Evolutionary conservation across 768 basidiomycete species (phyloP), one percentile per base, ranked within the genome.

Genomic region (Boletus sensibilis): DNA sequence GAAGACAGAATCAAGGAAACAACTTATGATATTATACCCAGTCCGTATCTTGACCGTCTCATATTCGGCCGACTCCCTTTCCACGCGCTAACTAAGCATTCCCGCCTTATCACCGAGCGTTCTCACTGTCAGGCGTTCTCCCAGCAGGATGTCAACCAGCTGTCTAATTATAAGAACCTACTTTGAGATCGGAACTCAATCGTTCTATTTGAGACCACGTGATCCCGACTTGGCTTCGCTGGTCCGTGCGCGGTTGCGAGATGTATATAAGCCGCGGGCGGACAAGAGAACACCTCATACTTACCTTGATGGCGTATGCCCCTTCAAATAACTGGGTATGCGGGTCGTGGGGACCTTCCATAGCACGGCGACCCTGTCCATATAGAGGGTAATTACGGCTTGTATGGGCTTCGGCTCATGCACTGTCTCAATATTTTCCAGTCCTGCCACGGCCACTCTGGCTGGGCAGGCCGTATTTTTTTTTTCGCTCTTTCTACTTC

Each of bases 371-470:
- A 78, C 78, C 75, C 52, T 78, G 77, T 79, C 78, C 78, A 57
- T 35, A 58, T 76, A 78, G 75, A 75, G 76, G 75, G 73, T 66
- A 52, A 64, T 42, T 57, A 54, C 64, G 72, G 74, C 74, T 80
- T 79, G 78, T 79, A 75, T 78, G 70, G 74, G 81, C 81, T 81
- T 80, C 76, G 82, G 84, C 77, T 79, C 81, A 85, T 86, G 85
- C 84, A 87, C 79, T 79, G 83, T 86, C 84, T 78, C 64, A 86
- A 87, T 86, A 86, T 87, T 87, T 87, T 79, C 84, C 85, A 74
- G 84, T 85, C 82, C 81, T 76, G 76, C 80, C 78, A 76, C 68
- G 77, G 78, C 77, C 77, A 70, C 77, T 78, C 77, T 67, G 66
- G 66, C 65, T 69, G 59, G 67, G 64, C 53, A 69, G 68, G 65